These are phyloP conservation scores for Cryptosporidium andersoni DNA, from an alignment of 169 alveolate genomes.

Conservation along the genomic window DNA sequence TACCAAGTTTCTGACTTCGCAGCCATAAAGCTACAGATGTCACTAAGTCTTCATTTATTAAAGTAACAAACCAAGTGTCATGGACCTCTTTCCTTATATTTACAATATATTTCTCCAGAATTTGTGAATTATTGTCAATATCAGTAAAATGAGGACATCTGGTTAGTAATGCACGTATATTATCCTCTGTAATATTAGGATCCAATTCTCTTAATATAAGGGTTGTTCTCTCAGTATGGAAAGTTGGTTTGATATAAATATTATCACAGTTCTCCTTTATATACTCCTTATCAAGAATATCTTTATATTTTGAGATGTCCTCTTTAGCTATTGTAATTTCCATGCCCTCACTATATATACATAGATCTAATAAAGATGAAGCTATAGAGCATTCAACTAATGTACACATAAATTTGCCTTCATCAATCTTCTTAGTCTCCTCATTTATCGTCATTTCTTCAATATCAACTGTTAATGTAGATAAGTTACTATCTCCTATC, in stretches of 20 bases:
- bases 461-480: no score
- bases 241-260: constrained; percentile 40
- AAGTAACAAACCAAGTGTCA: constrained; percentile 63
- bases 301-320: background rate
- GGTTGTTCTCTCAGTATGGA: constrained; percentile 35
- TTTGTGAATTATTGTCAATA: background rate
- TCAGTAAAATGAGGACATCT: constrained; percentile 45
- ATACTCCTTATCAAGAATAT: background rate
- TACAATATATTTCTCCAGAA: background rate
- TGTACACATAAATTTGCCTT: constrained; percentile 23
- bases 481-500: no score
- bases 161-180: constrained; percentile 4
- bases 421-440: background rate
- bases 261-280: background rate
- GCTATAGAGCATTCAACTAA: background rate
- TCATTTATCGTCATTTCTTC: background rate
- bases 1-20: constrained; percentile 18
- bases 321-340: background rate
- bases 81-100: constrained; percentile 37
- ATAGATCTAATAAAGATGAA: constrained; percentile 13
- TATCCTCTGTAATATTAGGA: constrained; percentile 9
- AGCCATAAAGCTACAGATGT: constrained; percentile 59
- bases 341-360: background rate
- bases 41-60: constrained; percentile 30
- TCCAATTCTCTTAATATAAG: constrained; percentile 52